These are phyloP conservation scores for Pholiota molesta DNA, from an alignment of 768 basidiomycete species.

Conservation along the genomic window DNA sequence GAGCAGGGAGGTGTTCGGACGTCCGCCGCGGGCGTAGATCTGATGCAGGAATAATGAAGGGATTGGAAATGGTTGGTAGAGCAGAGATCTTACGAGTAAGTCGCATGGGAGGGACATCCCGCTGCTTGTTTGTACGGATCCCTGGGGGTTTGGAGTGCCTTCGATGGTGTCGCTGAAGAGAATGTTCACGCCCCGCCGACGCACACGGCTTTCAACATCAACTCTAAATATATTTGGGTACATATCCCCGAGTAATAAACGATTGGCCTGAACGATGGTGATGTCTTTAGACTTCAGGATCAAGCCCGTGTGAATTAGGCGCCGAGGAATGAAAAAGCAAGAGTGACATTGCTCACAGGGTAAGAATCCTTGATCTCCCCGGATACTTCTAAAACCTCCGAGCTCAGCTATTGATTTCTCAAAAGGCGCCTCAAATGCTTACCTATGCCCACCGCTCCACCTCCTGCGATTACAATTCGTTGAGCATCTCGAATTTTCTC, in stretches of 20 bases:
- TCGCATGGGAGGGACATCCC: slow-evolving; percentile 29
- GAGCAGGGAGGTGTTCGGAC: slow-evolving; percentile 54
- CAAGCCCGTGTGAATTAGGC: neutral
- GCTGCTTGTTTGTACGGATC: slow-evolving; percentile 23
- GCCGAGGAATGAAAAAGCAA: slow-evolving; percentile 26
- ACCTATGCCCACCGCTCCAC: slow-evolving; percentile 57
- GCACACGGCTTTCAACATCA: slow-evolving; percentile 44
- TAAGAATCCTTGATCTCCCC: slow-evolving; percentile 47
- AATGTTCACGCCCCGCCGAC: slow-evolving; percentile 48
- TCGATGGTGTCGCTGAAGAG: slow-evolving; percentile 57
- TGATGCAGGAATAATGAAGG: slow-evolving; percentile 7
- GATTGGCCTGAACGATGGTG: slow-evolving; percentile 60
- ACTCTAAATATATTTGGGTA: slow-evolving; percentile 59
- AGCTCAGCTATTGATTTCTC: neutral
- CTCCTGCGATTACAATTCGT: slow-evolving; percentile 52
- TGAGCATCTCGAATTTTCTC: slow-evolving; percentile 35
- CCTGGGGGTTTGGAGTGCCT: slow-evolving; percentile 19
- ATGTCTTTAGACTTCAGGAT: slow-evolving; percentile 44
- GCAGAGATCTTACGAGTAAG: slow-evolving; percentile 22
- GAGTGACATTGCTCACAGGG: slow-evolving; percentile 32
- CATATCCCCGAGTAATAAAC: slow-evolving; percentile 50
- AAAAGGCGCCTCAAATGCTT: slow-evolving; percentile 10
- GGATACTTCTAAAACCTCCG: slow-evolving; percentile 34
- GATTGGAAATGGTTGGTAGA: neutral
- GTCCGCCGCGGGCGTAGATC: slow-evolving; percentile 42